phyloP scores from a whole-genome alignment of 345 rosid species.

The Boechera stricta region DNA sequence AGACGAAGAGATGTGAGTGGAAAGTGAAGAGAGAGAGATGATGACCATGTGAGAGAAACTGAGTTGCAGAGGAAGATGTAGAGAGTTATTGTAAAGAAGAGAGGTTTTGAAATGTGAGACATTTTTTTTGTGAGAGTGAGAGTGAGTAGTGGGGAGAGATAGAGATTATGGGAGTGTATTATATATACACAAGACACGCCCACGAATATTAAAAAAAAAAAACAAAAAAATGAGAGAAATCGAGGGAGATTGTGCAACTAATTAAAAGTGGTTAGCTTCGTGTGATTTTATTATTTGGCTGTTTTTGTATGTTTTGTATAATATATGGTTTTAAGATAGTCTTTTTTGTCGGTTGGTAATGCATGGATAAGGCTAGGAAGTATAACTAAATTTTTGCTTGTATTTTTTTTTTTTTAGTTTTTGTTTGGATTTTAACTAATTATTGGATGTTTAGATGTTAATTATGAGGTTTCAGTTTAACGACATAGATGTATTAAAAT shows the following conservation, averaged over 20 bases:
- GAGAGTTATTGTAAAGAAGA: slow-evolving; percentile 30
- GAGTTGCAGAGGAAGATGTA: slow-evolving; percentile 20
- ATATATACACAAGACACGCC: slow-evolving; percentile 19
- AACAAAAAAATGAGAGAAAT: not conserved
- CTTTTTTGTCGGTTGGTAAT: slow-evolving; percentile 38
- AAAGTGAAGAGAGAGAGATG: slow-evolving; percentile 30
- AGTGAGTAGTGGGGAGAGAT: slow-evolving; percentile 3
- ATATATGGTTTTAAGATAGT: slow-evolving; percentile 25
- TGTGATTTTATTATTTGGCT: not conserved
- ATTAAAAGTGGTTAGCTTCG: slow-evolving; percentile 36
- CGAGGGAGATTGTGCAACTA: slow-evolving; percentile 34
- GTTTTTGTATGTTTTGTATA: slow-evolving; percentile 11
- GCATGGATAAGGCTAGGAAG: slow-evolving; percentile 31
- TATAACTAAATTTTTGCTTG: not conserved
- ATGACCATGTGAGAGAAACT: not conserved
- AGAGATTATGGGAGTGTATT: not conserved
- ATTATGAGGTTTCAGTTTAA: slow-evolving; percentile 23
- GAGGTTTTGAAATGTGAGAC: slow-evolving; percentile 29
- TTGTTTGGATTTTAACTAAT: not conserved
- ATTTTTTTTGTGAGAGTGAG: slow-evolving; percentile 28
- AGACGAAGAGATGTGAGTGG: slow-evolving; percentile 51
- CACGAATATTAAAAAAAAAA: not conserved
- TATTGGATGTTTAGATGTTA: slow-evolving; percentile 16
- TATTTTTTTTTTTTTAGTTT: not conserved
- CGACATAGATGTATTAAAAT: slow-evolving; percentile 8